These are phyloP conservation scores for Camelina sativa DNA, from an alignment of 345 rosid genomes.

Conservation along the genomic window DNA sequence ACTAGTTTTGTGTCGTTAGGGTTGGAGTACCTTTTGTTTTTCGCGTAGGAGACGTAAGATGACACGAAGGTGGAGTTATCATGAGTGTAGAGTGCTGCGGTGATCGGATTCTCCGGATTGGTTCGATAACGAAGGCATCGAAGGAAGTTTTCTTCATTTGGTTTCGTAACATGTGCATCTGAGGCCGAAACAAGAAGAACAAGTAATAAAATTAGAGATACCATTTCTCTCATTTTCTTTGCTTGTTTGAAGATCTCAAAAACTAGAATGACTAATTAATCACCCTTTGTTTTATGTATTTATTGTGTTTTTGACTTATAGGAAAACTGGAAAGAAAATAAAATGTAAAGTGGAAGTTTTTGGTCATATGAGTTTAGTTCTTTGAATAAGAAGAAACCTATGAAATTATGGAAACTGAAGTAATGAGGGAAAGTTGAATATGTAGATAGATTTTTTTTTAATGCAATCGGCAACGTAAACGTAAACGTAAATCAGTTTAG, in stretches of 20 bases:
- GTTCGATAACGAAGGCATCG: constrained; percentile 12
- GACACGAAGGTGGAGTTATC: constrained; percentile 28
- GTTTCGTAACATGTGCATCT: neutral
- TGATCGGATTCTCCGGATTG: constrained; percentile 12
- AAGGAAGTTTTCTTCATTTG: constrained; percentile 12
- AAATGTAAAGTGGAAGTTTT: neutral
- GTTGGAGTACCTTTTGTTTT: constrained; percentile 34
- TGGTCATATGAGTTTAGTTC: no score
- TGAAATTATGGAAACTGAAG: neutral
- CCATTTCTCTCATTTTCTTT: constrained; percentile 25
- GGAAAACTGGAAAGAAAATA: neutral
- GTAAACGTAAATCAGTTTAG: no score
- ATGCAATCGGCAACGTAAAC: neutral
- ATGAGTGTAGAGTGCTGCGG: constrained; percentile 13
- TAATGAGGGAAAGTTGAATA: constrained; percentile 4
- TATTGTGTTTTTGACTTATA: neutral
- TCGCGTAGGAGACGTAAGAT: constrained; percentile 33
- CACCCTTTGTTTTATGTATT: neutral
- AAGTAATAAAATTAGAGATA: constrained; percentile 13
- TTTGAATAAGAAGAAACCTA: constrained; percentile 4
- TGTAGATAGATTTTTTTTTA: neutral
- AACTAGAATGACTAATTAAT: neutral
- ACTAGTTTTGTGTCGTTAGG: constrained; percentile 34
- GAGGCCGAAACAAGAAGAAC: constrained; percentile 29
- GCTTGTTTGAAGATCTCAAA: neutral